Base-by-base conservation (phyloP, 495 filamentous ascomycete species). In the Talaromyces liani region DNA sequence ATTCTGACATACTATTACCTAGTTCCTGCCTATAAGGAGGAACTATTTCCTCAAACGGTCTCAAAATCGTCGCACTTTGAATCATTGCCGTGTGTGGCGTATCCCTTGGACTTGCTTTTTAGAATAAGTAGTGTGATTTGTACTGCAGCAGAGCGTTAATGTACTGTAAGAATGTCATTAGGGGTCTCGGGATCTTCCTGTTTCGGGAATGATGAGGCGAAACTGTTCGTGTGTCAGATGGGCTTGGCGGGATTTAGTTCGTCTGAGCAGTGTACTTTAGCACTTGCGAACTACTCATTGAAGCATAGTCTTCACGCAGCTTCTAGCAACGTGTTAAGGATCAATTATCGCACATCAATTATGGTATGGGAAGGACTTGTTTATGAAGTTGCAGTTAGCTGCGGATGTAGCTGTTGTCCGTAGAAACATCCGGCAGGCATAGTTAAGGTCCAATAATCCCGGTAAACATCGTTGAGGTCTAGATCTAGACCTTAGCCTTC, bases 121-220 rank as follows among this genome's bases (percentile, higher is more conserved):
- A 6, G 4, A 41, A 4, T 6, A 41, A 41, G 34, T 14, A 41
- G 36, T 41, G 34, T 39, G 34, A 39, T 39, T 9, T 39, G 22
- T 12, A 14, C 45, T 8, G 45, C 45, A 41, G 36, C 36, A 41
- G 1, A 41, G 36, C 14, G 36, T 49, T 49, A 49, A 49, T 49
- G 45, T 49, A 49, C 18, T 20, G 18, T 9, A n/a, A 49, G 6
- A 49, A 2, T 49, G n/a, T 49, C 45, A 24, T 9, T 45, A 49
- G 45, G 45, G 45, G n/a, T 49, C 16, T 49, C 45, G 27, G 53
- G 27, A 56, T 27, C 2, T 56, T 27, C 53, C 53, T 29, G 53
- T 56, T 29, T 56, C 53, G 53, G 53, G 27, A 29, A 56, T 56
- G 9, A 58, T 58, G 56, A 58, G 24, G 56, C 56, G 56, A 58